phyloP scores from a whole-genome alignment of 371 early-diverging fungal genomes.

The Mortierella sp. region DNA sequence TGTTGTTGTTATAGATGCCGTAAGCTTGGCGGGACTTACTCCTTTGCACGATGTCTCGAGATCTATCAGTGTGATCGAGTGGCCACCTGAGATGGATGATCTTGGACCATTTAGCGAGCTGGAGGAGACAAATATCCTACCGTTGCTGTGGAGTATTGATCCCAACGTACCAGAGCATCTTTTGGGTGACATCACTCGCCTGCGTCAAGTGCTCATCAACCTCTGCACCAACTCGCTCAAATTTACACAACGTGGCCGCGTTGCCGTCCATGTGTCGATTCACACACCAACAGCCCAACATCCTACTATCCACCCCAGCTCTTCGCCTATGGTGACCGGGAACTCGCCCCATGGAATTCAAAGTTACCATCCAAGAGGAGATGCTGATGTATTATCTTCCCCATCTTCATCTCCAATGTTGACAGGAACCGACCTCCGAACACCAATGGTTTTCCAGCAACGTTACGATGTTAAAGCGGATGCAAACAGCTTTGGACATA shows the following conservation, averaged over 20 bases:
- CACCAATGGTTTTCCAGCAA: conserved; percentile 65
- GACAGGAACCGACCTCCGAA: conserved; percentile 43
- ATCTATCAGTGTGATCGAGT: conserved; percentile 64
- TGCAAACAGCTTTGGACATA: conserved; percentile 47
- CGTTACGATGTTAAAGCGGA: conserved; percentile 72
- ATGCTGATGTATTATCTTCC: neutral
- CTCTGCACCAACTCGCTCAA: conserved; percentile 73
- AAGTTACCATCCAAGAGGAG: neutral
- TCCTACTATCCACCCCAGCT: conserved; percentile 63
- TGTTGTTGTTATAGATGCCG: conserved; percentile 35
- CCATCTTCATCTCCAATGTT: conserved; percentile 49
- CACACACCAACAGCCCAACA: conserved; percentile 29
- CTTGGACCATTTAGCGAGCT: conserved; percentile 58
- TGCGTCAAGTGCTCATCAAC: conserved; percentile 70
- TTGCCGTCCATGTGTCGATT: conserved; percentile 45
- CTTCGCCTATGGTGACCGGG: conserved; percentile 59
- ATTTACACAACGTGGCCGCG: conserved; percentile 57
- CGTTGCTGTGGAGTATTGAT: conserved; percentile 71
- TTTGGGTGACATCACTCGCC: conserved; percentile 69
- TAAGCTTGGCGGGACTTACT: conserved; percentile 50
- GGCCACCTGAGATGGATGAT: conserved; percentile 68
- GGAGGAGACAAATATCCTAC: conserved; percentile 62
- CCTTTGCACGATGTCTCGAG: conserved; percentile 53
- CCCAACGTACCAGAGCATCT: conserved; percentile 68
- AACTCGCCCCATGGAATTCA: conserved; percentile 26